Evolutionary conservation across 768 basidiomycete species (phyloP), one percentile per base, ranked within the genome.

Genomic region (Lactarius psammicola): DNA sequence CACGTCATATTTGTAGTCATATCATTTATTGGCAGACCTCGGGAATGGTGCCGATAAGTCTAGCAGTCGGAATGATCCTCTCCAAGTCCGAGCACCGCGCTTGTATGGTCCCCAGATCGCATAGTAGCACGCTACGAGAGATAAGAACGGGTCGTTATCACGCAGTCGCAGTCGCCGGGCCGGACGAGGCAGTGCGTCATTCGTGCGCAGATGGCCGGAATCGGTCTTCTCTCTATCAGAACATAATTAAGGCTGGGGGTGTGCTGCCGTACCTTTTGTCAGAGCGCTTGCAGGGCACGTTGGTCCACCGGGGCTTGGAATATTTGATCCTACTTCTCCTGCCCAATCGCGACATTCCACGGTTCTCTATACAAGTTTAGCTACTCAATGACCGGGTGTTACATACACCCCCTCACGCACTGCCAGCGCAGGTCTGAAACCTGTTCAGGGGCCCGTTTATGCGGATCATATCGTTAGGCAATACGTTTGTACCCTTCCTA

Each of bases 1-100:
- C 36, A 42, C 51, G 30, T 26, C 60, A 62, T 66, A 33, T 54
- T 57, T 44, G 60, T 33, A 65, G 4, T n/a, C 49, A 46, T 38
- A 38, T 28, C 36, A 40, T 6, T 15, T 3, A 18, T n/a, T 23
- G 55, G 31, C 64, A 56, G 59, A 3, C 44, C 42, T 54, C 64
- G 59, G 55, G 31, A 59, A 60, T 30, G 36, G 49, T 5, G 57
- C 64, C 28, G 64, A 64, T 60, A 64, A 59, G 49, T 42, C 38
- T 31, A 64, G 49, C 28, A 42, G 57, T 59, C 20, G 30, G 54
- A 30, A 55, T 59, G 42, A 59, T 46, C 40, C 54, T 4, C 20
- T 26, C 11, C 42, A 60, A 60, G 34, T 46, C 59, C 59, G 59
- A 60, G 26, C 57, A 20, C 58, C 28, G 42, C 58, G 42, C 23